phyloP scores from a whole-genome alignment of 495 filamentous ascomycete species.

The Penicillium salamii region DNA sequence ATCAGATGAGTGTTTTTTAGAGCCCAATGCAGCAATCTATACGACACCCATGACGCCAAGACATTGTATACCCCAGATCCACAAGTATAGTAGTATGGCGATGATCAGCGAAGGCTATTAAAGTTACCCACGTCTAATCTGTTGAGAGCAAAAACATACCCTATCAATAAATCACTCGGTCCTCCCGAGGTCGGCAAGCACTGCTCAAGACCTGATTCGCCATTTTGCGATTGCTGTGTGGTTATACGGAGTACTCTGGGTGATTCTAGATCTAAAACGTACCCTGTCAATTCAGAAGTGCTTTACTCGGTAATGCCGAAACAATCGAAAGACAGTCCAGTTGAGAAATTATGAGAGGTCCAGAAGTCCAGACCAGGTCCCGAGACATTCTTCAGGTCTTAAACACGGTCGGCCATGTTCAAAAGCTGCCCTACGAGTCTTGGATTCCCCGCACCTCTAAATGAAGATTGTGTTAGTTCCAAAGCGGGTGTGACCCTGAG shows the following conservation, averaged over 20 bases:
- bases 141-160: no score
- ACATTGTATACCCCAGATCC: constrained; percentile 4
- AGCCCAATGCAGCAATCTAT: neutral
- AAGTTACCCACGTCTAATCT: no score
- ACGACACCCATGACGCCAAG: constrained; percentile 1
- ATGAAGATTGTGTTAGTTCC: neutral
- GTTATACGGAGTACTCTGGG: no score
- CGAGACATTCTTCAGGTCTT: neutral
- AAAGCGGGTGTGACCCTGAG: neutral
- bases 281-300: no score
- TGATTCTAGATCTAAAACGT: no score
- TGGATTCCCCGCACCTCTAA: neutral
- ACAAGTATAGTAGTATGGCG: no score
- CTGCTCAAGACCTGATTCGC: no score
- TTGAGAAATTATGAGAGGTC: neutral
- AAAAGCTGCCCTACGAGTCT: neutral
- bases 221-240: no score
- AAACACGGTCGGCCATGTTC: neutral
- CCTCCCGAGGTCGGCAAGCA: no score
- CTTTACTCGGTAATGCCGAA: no score
- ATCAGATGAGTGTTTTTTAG: neutral
- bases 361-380: neutral
- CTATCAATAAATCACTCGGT: no score
- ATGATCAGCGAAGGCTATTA: no score
- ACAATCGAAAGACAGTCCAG: neutral